Evolutionary conservation across 495 filamentous ascomycete species (phyloP).

Genomic region (Aspergillus asperescens): DNA sequence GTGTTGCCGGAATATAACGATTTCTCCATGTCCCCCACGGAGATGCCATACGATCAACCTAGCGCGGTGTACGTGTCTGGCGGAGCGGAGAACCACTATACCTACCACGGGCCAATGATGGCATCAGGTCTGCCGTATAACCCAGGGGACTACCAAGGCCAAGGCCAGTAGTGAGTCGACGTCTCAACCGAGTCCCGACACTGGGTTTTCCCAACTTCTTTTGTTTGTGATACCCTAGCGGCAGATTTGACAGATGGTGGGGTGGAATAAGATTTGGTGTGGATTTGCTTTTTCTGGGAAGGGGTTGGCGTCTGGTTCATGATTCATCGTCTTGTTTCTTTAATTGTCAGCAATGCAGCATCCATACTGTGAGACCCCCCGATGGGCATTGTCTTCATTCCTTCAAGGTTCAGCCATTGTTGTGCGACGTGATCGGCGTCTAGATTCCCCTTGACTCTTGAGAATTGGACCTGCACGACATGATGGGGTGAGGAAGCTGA

Average conservation of each 20-base stretch:
- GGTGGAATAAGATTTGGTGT: constrained; percentile 4
- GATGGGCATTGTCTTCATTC: background rate
- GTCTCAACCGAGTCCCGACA: background rate
- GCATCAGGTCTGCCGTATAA: constrained; percentile 13
- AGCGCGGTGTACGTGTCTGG: constrained; percentile 14
- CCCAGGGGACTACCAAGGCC: constrained; percentile 14
- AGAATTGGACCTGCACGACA: background rate
- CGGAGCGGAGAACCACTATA: constrained; percentile 14
- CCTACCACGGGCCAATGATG: constrained; percentile 13
- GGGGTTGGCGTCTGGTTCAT: background rate
- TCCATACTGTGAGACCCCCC: no score
- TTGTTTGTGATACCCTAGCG: constrained; percentile 12
- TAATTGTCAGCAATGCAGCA: no score
- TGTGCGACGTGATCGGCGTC: constrained; percentile 5
- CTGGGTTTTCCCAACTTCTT: background rate
- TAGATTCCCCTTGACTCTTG: no score
- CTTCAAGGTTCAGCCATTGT: background rate
- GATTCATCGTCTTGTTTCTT: background rate
- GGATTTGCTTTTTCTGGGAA: background rate
- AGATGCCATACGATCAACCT: constrained; percentile 18
- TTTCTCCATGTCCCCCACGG: constrained; percentile 19
- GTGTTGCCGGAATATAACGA: constrained; percentile 25
- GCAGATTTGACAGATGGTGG: constrained; percentile 16
- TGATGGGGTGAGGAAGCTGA: no score
- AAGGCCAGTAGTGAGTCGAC: constrained; percentile 4